Evolutionary conservation across 2,329 filamentous ascomycete genomes (phyloP).

Genomic region (Penicillium rolfsii): DNA sequence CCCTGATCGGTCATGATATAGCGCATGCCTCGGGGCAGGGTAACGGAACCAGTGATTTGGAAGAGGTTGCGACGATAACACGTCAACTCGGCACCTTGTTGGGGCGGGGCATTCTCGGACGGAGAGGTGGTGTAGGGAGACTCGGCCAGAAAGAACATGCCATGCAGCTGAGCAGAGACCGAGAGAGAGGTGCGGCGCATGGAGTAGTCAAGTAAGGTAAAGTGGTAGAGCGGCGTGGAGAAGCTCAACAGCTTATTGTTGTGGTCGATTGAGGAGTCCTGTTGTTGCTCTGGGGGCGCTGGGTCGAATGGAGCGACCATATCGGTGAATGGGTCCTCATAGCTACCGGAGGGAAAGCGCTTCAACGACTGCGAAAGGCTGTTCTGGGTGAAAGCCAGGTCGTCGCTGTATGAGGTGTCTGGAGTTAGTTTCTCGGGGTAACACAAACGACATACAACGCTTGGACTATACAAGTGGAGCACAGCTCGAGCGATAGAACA

Average conservation of each 20-base stretch:
- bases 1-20: slow-evolving; percentile 83
- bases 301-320: slow-evolving; percentile 50
- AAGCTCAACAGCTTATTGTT: slow-evolving; percentile 76
- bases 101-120: slow-evolving; percentile 60
- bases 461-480: not conserved
- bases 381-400: slow-evolving; percentile 53
- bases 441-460: not conserved
- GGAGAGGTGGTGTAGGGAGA: slow-evolving; percentile 63
- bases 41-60: slow-evolving; percentile 89
- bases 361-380: slow-evolving; percentile 48
- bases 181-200: slow-evolving; percentile 60
- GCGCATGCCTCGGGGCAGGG: slow-evolving; percentile 74
- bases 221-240: slow-evolving; percentile 64
- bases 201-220: slow-evolving; percentile 63
- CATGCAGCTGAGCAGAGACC: slow-evolving; percentile 65
- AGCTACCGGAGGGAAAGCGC: slow-evolving; percentile 52
- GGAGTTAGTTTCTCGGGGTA: not conserved
- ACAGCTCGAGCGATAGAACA: too few relatives aligned
- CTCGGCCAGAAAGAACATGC: slow-evolving; percentile 71
- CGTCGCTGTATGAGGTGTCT: slow-evolving; percentile 49
- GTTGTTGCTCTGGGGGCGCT: slow-evolving; percentile 50
- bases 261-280: slow-evolving; percentile 63
- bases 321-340: slow-evolving; percentile 58
- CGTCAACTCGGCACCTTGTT: slow-evolving; percentile 69
- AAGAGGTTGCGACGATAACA: slow-evolving; percentile 96